Base-by-base conservation (phyloP, 73 alveolate species). In the Paramecium sonneborni region DNA sequence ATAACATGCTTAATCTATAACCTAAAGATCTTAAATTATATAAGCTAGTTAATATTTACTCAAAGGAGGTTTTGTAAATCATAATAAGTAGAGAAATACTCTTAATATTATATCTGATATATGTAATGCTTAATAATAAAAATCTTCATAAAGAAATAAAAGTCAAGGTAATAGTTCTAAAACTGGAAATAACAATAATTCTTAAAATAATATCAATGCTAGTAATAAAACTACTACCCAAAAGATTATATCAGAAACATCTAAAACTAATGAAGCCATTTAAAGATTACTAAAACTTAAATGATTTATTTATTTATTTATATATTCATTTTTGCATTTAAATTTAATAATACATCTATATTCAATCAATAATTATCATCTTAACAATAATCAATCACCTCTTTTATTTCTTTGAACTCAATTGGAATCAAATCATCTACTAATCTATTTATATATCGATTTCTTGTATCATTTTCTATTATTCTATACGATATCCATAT, bases 221-320 rank as follows among this genome's bases (percentile, higher is more conserved):
- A 76, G 26, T 12, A 76, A 76, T 8, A 76, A 76, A 20, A 38
- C 9, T n/a, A 24, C 72, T 32, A 39, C 70, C 69, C 7, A 76
- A 38, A 76, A 76, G 32, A 76, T 38, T 21, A 39, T 76, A 14
- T 21, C 41, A 38, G 88, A 76, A 20, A 37, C 62, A 7, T 24
- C 62, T 0, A 76, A 76, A 76, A 39, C 88, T 15, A 76, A 76
- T 76, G 88, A 76, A 76, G 88, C 88, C 4, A 76, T 76, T 38
- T 20, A 76, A 39, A 32, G 88, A 18, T 70, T 76, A 1, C 69
- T 76, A 3, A 76, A 76, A 39, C 88, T 76, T 39, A 76, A 76
- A 30, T 76, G 88, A 76, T 18, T 28, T 9, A 28, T 69, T 69
- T 69, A 69, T 69, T 32, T 69, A 57, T 57, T 57, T 57, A 41